These are phyloP conservation scores for Pseudopyricularia javanii DNA, from an alignment of 2,329 filamentous ascomycete species.

Conservation along the genomic window DNA sequence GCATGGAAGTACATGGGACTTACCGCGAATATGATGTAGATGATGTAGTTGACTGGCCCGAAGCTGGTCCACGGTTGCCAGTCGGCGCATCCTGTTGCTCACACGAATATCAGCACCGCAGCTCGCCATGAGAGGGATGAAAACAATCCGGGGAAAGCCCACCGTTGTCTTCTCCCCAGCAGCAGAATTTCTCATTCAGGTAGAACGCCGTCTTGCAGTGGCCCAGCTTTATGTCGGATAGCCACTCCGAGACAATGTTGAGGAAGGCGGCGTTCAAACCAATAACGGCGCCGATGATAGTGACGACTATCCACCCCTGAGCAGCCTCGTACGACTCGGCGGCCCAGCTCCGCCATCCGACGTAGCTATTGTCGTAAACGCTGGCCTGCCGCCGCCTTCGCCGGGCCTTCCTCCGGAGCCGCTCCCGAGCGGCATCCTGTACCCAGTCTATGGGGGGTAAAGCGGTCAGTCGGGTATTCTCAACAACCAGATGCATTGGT, in stretches of 20 bases:
- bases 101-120: not conserved
- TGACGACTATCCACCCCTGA: constrained; percentile 96
- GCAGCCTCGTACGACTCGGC: constrained; percentile 88
- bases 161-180: constrained; percentile 88
- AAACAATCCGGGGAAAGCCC: constrained; percentile 9
- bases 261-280: constrained; percentile 85
- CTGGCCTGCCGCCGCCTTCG: constrained; percentile 55
- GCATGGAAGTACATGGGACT: constrained; percentile 9
- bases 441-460: constrained; percentile 66
- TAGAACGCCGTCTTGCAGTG: constrained; percentile 94
- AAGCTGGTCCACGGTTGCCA: constrained; percentile 86
- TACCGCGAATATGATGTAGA: constrained; percentile 81
- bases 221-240: constrained; percentile 91
- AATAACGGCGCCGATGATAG: constrained; percentile 82
- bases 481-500: not conserved
- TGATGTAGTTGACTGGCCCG: constrained; percentile 65
- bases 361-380: constrained; percentile 54
- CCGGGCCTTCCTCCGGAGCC: constrained; percentile 65
- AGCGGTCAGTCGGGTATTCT: constrained; percentile 7
- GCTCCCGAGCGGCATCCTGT: constrained; percentile 87
- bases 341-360: constrained; percentile 69
- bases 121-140: not conserved
- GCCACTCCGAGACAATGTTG: constrained; percentile 94
- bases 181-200: constrained; percentile 94
- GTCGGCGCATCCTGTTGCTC: constrained; percentile 58